Conservation (phyloP, 176 grass and related monocot genomes). For the Eragrostis nindensis region DNA sequence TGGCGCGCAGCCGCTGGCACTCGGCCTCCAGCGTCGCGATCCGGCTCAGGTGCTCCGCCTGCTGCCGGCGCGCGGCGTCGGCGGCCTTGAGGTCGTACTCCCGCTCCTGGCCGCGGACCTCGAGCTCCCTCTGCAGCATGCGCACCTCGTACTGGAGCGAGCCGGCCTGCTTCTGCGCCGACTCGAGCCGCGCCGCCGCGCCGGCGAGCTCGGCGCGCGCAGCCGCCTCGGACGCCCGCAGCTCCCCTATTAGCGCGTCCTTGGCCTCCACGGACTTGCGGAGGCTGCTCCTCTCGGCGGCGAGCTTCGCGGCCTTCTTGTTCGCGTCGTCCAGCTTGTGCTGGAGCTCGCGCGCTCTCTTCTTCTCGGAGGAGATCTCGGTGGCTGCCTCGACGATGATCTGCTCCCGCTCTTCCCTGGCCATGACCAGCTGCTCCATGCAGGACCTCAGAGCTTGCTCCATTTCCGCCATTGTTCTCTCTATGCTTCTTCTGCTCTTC, state of each 20-base stretch:
- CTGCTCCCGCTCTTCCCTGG: constrained; percentile 72
- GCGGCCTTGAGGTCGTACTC: constrained; percentile 70
- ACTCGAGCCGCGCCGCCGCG: constrained; percentile 57
- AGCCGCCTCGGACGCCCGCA: constrained; percentile 44
- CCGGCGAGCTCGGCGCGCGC: constrained; percentile 45
- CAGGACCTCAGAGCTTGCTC: constrained; percentile 57
- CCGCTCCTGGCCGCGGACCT: constrained; percentile 71
- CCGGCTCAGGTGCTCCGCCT: constrained; percentile 61
- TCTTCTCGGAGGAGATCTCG: constrained; percentile 63
- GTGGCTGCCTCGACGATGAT: constrained; percentile 58
- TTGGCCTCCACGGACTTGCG: constrained; percentile 49
- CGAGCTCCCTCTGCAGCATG: constrained; percentile 84
- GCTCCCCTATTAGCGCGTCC: constrained; percentile 61
- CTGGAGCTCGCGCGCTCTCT: constrained; percentile 51
- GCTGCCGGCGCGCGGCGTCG: constrained; percentile 67
- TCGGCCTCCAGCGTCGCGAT: constrained; percentile 67
- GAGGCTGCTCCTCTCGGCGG: constrained; percentile 60
- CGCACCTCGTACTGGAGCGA: constrained; percentile 78
- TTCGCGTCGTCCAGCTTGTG: constrained; percentile 49
- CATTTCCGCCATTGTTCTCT: constrained; percentile 45
- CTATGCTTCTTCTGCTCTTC: constrained; percentile 30
- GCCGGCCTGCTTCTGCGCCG: constrained; percentile 59
- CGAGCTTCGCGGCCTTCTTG: constrained; percentile 56
- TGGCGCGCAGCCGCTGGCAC: constrained; percentile 81
- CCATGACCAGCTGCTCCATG: constrained; percentile 58